These are phyloP conservation scores for Tolypocladium album DNA, from an alignment of 2,329 filamentous ascomycete genomes.

Conservation along the genomic window DNA sequence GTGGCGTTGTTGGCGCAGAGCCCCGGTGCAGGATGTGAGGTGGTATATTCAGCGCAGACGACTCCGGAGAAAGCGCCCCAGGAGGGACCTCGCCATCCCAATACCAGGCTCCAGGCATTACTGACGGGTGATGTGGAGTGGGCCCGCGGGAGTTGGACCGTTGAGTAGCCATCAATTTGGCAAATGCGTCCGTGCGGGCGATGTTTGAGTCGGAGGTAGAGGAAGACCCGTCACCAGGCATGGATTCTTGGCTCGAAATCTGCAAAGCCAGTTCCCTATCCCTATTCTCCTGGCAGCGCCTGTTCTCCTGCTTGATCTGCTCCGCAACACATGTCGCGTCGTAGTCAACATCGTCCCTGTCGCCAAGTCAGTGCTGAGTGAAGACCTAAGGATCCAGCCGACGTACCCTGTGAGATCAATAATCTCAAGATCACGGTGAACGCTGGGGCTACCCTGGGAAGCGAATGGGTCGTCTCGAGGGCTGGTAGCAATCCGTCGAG, in stretches of 20 bases:
- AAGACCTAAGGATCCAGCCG: not conserved
- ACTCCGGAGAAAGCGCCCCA: not conserved
- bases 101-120: not conserved
- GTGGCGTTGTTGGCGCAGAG: not conserved
- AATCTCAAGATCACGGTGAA: slow-evolving; percentile 13
- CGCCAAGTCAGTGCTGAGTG: slow-evolving; percentile 7
- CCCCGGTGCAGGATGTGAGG: not conserved
- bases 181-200: slow-evolving; percentile 3
- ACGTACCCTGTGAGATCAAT: slow-evolving; percentile 33
- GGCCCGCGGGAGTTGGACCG: slow-evolving; percentile 3
- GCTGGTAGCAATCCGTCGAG: slow-evolving; percentile 19
- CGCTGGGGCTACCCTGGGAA: not conserved
- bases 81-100: slow-evolving; percentile 7
- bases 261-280: slow-evolving; percentile 18
- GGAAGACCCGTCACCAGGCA: not conserved
- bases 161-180: slow-evolving; percentile 6
- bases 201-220: not conserved
- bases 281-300: slow-evolving; percentile 14
- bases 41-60: not conserved
- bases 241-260: slow-evolving; percentile 13
- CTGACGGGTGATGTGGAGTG: not conserved
- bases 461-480: not conserved
- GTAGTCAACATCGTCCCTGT: slow-evolving; percentile 22
- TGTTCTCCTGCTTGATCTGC: slow-evolving; percentile 23
- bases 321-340: slow-evolving; percentile 16